A percentile compares a stretch with the other conserved stretches of the same genome.
Evolutionary conservation across 306 rosid species (phyloP).

Genomic region (Prosopis cineraria): DNA sequence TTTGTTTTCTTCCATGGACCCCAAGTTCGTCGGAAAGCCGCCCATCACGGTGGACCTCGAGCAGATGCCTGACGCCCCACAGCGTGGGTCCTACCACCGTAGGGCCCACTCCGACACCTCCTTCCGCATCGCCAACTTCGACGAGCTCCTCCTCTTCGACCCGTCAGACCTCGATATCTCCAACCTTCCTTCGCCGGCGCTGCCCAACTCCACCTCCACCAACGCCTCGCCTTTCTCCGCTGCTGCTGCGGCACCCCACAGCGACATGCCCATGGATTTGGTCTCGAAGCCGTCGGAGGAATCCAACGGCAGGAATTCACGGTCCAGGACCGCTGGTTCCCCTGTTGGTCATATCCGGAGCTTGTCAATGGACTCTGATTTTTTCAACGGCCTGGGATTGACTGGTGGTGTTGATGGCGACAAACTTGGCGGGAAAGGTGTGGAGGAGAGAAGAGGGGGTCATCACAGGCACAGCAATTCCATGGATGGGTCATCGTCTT

Average conservation of each 20-base stretch:
- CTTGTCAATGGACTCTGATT: constrained; percentile 89
- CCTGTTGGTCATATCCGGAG: constrained; percentile 59
- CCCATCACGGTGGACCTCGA: constrained; percentile 59
- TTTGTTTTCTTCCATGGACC: constrained; percentile 40
- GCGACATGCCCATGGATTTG: constrained; percentile 42
- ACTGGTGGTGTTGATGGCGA: constrained; percentile 36
- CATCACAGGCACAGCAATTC: constrained; percentile 83
- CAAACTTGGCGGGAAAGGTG: constrained; percentile 33
- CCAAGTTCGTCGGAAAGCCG: constrained; percentile 50
- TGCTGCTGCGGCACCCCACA: background rate
- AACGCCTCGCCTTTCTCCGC: constrained; percentile 32
- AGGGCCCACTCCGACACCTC: constrained; percentile 90
- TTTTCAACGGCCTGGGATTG: constrained; percentile 70
- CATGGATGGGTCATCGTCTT: constrained; percentile 68
- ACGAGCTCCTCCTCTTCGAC: constrained; percentile 90
- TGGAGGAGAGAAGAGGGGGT: constrained; percentile 49
- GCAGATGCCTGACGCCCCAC: constrained; percentile 77
- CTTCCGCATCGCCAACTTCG: constrained; percentile 77
- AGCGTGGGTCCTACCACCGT: constrained; percentile 87
- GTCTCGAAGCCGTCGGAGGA: constrained; percentile 54
- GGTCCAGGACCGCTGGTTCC: constrained; percentile 10
- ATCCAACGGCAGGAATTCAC: constrained; percentile 36
- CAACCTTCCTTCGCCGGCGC: constrained; percentile 57
- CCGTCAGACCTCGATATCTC: constrained; percentile 89
- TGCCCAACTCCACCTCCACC: constrained; percentile 38